Evolutionary conservation across 192 early-diverging fungal species (phyloP), one percentile per base, ranked within the genome.

Genomic region (Coemansia guatemalensis): DNA sequence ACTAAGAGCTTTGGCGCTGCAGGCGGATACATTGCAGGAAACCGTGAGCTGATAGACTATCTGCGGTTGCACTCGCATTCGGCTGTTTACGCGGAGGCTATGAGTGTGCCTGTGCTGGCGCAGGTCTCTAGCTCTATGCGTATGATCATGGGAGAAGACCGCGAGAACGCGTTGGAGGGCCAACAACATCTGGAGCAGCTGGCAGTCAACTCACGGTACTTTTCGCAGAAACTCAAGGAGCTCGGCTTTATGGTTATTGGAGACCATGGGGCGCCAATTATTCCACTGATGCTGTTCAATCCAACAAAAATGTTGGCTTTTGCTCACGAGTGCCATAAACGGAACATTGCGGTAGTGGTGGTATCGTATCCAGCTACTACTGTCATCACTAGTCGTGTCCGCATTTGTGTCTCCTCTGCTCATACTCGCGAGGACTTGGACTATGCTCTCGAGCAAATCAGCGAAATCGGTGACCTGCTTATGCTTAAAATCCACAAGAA

Each of bases 1-100:
- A 97, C 95, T 23, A 97, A 99, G 82, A 93, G 91, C 52, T 97
- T 99, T 87, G 95, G 95, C 66, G 92, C 95, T 30, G 93, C 95
- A 39, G 95, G 95, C 64, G 95, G 95, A 35, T 97, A 97, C 75
- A 92, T 99, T 73, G 89, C 91, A 39, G 92, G 87, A 5, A 81
- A 62, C 57, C 84, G 88, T 70, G 82, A 78, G n/a, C 74, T 95
- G 33, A 83, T 99, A 63, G 89, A 94, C 82, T 83, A 90, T 74
- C 68, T 97, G 41, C 86, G 90, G 29, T 68, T 94, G 50, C 82
- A 83, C 58, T 87, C 85, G 64, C 92, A 95, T 68, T 88, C 95
- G 25, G 86, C 88, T 30, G 75, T 91, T 18, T 97, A 97, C 69
- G 93, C 91, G 29, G 95, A 99, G 82, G 75, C 91, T 41, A 93